Evolutionary conservation across 2,329 filamentous ascomycete species (phyloP).

Genomic region (Geosmithia flava): DNA sequence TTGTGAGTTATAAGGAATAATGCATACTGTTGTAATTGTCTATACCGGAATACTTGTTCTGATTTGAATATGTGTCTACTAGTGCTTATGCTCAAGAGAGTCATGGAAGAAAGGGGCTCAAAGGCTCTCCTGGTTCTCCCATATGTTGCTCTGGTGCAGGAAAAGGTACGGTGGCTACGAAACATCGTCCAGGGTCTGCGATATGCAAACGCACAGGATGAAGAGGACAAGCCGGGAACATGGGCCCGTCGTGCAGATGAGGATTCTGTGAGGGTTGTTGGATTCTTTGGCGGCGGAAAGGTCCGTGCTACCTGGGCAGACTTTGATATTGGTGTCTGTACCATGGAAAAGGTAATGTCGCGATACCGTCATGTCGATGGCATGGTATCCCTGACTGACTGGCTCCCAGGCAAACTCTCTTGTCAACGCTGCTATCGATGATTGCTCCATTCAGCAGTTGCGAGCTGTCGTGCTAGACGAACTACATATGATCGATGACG

Average conservation of each 20-base stretch:
- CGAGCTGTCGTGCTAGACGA: conserved; percentile 63
- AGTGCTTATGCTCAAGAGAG: conserved; percentile 53
- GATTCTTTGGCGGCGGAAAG: conserved; percentile 65
- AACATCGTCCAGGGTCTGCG: conserved; percentile 50
- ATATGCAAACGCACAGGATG: conserved; percentile 18
- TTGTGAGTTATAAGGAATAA: conserved; percentile 19
- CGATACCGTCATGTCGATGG: neutral
- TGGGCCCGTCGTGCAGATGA: conserved; percentile 45
- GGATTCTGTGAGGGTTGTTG: conserved; percentile 50
- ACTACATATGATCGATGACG: conserved; percentile 72
- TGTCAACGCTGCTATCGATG: conserved; percentile 61
- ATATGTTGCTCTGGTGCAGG: conserved; percentile 69
- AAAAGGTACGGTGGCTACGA: conserved; percentile 65
- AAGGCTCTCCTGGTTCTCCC: conserved; percentile 65
- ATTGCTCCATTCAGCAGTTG: conserved; percentile 52
- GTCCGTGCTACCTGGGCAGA: conserved; percentile 56
- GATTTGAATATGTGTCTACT: neutral
- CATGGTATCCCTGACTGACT: conserved; percentile 1
- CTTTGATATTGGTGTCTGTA: conserved; percentile 68
- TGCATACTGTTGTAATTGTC: too few relatives aligned
- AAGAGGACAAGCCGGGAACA: conserved; percentile 19
- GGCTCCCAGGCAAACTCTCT: conserved; percentile 54
- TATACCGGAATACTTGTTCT: too few relatives aligned
- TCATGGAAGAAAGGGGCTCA: conserved; percentile 48
- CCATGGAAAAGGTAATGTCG: conserved; percentile 53